phyloP scores from a whole-genome alignment of 2,329 filamentous ascomycete genomes.

The Colletotrichum truncatum region DNA sequence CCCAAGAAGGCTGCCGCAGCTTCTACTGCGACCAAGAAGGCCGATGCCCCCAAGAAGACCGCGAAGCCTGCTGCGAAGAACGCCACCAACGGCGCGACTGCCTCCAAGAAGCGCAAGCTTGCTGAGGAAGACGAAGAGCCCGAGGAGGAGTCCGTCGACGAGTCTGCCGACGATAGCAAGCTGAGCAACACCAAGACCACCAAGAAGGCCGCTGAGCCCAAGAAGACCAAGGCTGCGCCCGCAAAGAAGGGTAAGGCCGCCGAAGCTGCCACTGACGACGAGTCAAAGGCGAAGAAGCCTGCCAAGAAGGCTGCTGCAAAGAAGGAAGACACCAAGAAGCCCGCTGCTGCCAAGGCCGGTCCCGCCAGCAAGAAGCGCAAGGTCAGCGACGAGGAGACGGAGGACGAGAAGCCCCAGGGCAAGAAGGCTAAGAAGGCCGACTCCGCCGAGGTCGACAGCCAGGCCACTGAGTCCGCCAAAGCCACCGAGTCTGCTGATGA shows the following conservation, averaged over 20 bases:
- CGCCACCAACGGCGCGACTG: slow-evolving; percentile 35
- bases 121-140: slow-evolving; percentile 11
- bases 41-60: slow-evolving; percentile 34
- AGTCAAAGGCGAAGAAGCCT: slow-evolving; percentile 48
- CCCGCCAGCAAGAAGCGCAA: slow-evolving; percentile 33
- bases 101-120: slow-evolving; percentile 30
- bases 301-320: slow-evolving; percentile 64
- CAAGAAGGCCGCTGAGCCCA: slow-evolving; percentile 43
- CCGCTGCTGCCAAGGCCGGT: slow-evolving; percentile 5
- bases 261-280: slow-evolving; percentile 51
- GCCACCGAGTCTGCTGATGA: slow-evolving; percentile 13
- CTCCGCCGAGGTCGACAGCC: slow-evolving; percentile 23
- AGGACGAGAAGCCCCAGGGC: slow-evolving; percentile 32
- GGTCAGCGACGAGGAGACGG: slow-evolving; percentile 22
- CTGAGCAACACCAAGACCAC: slow-evolving; percentile 31
- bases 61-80: slow-evolving; percentile 33
- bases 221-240: slow-evolving; percentile 28
- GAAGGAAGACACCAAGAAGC: slow-evolving; percentile 29
- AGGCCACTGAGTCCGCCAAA: slow-evolving; percentile 28
- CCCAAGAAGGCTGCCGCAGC: slow-evolving; percentile 34
- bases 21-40: slow-evolving; percentile 38
- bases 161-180: background rate
- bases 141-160: slow-evolving; percentile 4
- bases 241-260: slow-evolving; percentile 47
- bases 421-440: slow-evolving; percentile 33